These are phyloP conservation scores for Staphylotrichum longicolle DNA, from an alignment of 495 filamentous ascomycete genomes.

Conservation along the genomic window DNA sequence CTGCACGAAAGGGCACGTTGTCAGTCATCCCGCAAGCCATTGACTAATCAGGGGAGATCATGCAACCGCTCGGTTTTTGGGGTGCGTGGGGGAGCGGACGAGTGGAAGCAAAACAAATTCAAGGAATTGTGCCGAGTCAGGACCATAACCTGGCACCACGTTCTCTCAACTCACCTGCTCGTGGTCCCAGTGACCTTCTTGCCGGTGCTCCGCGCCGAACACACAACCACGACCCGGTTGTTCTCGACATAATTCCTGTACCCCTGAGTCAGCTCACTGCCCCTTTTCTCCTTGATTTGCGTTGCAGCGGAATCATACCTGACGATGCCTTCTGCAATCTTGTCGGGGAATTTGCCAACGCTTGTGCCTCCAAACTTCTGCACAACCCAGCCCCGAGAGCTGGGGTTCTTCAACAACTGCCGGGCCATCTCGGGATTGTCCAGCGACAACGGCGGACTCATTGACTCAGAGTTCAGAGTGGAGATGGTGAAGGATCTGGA, in stretches of 20 bases:
- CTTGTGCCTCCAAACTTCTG: constrained; percentile 85
- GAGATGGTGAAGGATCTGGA: neutral
- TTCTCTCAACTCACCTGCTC: constrained; percentile 67
- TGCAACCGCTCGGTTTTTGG: neutral
- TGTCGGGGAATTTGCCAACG: constrained; percentile 46
- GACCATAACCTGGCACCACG: constrained; percentile 6
- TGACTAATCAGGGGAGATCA: constrained; percentile 12
- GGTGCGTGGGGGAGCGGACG: constrained; percentile 9
- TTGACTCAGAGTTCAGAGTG: constrained; percentile 22
- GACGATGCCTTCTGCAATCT: constrained; percentile 40
- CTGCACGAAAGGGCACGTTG: constrained; percentile 33
- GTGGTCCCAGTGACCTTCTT: constrained; percentile 92
- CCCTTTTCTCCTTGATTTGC: neutral
- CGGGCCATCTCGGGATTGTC: constrained; percentile 23
- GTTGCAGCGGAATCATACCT: constrained; percentile 23
- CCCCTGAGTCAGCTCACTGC: constrained; percentile 13
- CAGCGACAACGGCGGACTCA: constrained; percentile 20
- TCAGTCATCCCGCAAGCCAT: constrained; percentile 18
- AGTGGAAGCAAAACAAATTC: neutral
- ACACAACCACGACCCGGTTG: constrained; percentile 80
- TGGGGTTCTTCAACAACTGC: constrained; percentile 36
- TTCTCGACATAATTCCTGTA: constrained; percentile 62
- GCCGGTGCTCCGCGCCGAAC: constrained; percentile 85
- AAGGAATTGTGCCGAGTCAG: neutral
- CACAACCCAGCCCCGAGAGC: constrained; percentile 62